These are phyloP conservation scores for Fusarium fujikuroi DNA, from an alignment of 2,329 filamentous ascomycete genomes.

Conservation along the genomic window DNA sequence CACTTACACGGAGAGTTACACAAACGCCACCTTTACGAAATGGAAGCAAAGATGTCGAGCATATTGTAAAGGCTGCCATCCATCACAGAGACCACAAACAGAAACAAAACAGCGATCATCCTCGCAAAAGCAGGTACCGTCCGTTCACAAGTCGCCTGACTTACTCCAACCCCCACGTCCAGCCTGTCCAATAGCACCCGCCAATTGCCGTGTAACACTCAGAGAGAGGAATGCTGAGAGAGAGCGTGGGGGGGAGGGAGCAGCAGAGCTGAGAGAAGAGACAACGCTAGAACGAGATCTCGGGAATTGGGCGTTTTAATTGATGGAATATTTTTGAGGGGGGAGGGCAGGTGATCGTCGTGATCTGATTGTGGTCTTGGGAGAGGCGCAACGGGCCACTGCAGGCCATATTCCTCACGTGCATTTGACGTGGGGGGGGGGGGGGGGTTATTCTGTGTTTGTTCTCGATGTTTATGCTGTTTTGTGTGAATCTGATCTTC, in stretches of 20 bases:
- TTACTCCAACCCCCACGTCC: constrained; percentile 35
- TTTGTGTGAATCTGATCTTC: neutral
- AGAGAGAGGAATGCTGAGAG: constrained; percentile 5
- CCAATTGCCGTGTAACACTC: constrained; percentile 38
- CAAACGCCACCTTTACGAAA: constrained; percentile 7
- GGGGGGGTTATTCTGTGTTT: neutral
- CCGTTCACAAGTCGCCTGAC: constrained; percentile 40
- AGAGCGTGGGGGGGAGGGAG: constrained; percentile 20
- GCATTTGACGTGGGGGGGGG: constrained; percentile 34
- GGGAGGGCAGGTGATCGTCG: constrained; percentile 8
- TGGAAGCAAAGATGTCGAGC: constrained; percentile 17
- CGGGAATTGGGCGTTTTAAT: neutral
- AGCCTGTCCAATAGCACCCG: constrained; percentile 22
- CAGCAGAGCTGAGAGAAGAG: neutral
- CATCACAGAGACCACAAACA: constrained; percentile 4
- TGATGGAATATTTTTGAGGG: constrained; percentile 10
- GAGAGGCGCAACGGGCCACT: constrained; percentile 29
- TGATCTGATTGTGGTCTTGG: constrained; percentile 10
- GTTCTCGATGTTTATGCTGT: neutral
- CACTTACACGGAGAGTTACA: constrained; percentile 17
- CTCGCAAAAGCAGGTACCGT: constrained; percentile 42
- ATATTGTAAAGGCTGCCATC: constrained; percentile 25
- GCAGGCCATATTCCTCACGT: constrained; percentile 40
- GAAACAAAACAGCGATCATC: constrained; percentile 13
- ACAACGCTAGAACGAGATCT: neutral